Conservation (phyloP, 1,284 basidiomycete species). For the Apiotrichum laibachii region DNA sequence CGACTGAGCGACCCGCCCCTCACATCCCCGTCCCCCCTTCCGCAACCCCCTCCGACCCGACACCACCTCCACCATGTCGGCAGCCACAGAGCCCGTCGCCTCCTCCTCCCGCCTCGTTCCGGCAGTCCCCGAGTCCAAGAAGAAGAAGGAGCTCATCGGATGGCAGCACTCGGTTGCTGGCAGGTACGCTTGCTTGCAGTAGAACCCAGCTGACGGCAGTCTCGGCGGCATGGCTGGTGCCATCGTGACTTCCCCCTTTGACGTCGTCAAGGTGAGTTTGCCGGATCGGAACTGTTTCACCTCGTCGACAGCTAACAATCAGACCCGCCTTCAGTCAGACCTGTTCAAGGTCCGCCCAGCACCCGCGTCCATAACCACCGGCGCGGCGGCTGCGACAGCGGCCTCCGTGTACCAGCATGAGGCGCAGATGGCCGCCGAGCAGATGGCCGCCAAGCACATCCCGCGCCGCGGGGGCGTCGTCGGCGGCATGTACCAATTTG, state of each 20-base stretch:
- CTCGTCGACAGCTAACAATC: not conserved
- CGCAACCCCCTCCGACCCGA: no score
- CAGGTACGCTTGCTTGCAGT: conserved; percentile 61
- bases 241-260: conserved; percentile 93
- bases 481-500: conserved; percentile 82
- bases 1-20: no score
- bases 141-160: conserved; percentile 62
- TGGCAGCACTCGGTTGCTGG: conserved; percentile 82
- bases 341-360: conserved; percentile 57
- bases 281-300: not conserved
- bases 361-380: not conserved
- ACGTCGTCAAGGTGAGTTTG: conserved; percentile 75
- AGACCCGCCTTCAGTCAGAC: conserved; percentile 87
- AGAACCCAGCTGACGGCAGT: conserved; percentile 52
- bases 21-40: no score
- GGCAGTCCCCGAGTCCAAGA: conserved; percentile 11
- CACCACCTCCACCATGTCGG: no score
- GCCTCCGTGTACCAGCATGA: conserved; percentile 13
- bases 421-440: conserved; percentile 13
- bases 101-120: conserved; percentile 8
- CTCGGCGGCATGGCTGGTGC: conserved; percentile 97
- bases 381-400: conserved; percentile 5
- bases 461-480: conserved; percentile 45
- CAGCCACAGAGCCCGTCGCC: not conserved
- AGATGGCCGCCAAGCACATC: conserved; percentile 11